phyloP scores from a whole-genome alignment of 768 basidiomycete genomes.

The Coprinellus micaceus region DNA sequence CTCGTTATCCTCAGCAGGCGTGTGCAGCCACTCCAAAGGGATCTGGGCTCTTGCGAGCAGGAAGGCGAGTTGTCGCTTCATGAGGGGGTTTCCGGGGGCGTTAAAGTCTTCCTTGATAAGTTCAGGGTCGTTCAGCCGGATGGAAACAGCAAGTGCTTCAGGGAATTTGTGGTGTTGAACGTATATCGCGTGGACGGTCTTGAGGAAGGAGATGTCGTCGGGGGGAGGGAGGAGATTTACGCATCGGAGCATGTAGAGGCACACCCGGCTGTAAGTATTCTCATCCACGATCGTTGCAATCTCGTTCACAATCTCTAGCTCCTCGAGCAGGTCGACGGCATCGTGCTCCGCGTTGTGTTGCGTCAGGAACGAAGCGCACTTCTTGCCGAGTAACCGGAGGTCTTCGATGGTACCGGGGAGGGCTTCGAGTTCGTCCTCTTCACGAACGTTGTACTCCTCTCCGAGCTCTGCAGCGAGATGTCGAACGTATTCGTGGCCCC shows the following conservation, averaged over 20 bases:
- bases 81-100: slow-evolving; percentile 81
- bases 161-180: slow-evolving; percentile 83
- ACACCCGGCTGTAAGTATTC: slow-evolving; percentile 86
- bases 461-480: slow-evolving; percentile 96
- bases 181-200: slow-evolving; percentile 86
- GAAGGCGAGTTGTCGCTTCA: slow-evolving; percentile 95
- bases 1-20: slow-evolving; percentile 45
- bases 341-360: slow-evolving; percentile 97
- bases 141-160: slow-evolving; percentile 83
- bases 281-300: slow-evolving; percentile 78
- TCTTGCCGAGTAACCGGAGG: slow-evolving; percentile 69
- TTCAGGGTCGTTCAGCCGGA: slow-evolving; percentile 76
- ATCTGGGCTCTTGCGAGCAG: slow-evolving; percentile 90
- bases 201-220: slow-evolving; percentile 86
- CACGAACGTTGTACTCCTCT: slow-evolving; percentile 81
- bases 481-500: slow-evolving; percentile 99
- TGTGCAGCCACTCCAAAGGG: slow-evolving; percentile 84
- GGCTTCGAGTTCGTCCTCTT: slow-evolving; percentile 36
- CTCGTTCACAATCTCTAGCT: slow-evolving; percentile 83
- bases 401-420: slow-evolving; percentile 67
- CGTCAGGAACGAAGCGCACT: slow-evolving; percentile 87
- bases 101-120: slow-evolving; percentile 86
- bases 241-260: slow-evolving; percentile 94
- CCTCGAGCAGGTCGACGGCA: slow-evolving; percentile 92
- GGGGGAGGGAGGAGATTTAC: slow-evolving; percentile 89